Evolutionary conservation across 2,329 filamentous ascomycete genomes (phyloP).

Genomic region (Fusarium sulawesiense): DNA sequence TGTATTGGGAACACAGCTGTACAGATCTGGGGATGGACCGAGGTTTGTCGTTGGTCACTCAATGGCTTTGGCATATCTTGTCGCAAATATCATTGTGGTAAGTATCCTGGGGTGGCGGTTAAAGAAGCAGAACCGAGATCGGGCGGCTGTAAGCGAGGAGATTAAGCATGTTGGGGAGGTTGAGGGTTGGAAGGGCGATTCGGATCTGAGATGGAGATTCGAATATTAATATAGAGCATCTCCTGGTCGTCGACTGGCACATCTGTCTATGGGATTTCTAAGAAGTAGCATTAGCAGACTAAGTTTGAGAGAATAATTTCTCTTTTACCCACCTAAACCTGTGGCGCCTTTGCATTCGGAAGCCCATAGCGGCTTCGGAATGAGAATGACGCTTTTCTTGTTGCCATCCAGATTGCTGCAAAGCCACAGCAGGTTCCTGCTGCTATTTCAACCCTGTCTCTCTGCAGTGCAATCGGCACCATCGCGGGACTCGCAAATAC

Average conservation of each 20-base stretch:
- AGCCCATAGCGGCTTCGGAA: too few species aligned
- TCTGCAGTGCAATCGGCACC: too few species aligned
- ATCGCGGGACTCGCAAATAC: not conserved
- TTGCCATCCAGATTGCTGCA: too few species aligned
- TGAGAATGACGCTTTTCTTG: too few species aligned
- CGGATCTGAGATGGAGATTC: constrained; percentile 74
- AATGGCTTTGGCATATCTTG: constrained; percentile 72
- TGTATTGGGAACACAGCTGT: constrained; percentile 76
- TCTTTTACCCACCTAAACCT: too few species aligned
- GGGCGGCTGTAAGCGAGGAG: constrained; percentile 57
- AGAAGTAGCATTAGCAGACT: too few species aligned
- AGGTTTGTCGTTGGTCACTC: constrained; percentile 74
- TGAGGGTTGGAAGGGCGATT: constrained; percentile 70
- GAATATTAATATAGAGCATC: constrained; percentile 53
- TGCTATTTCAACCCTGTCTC: too few species aligned
- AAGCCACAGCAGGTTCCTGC: too few species aligned
- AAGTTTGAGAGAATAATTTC: too few species aligned
- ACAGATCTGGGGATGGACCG: constrained; percentile 68
- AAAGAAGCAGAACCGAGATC: constrained; percentile 66
- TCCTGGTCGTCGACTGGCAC: too few species aligned
- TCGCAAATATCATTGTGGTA: constrained; percentile 67
- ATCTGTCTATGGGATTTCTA: too few species aligned
- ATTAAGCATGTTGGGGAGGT: constrained; percentile 62
- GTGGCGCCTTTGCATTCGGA: too few species aligned
- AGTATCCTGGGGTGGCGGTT: constrained; percentile 64